Conservation (phyloP, 345 rosid species). For the Citrus sinensis region DVS_A1.0 CM039169.1:25885001-25885500, state of each 20-base stretch:
- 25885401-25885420: conserved; percentile 41
- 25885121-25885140: background rate
- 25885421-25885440: conserved; percentile 86
- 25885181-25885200: too few species aligned
- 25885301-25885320: background rate
- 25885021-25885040: background rate
- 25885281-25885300: background rate
- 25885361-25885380: background rate
- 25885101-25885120: background rate
- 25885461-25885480: conserved; percentile 54
- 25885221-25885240: too few species aligned
- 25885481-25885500: conserved; percentile 52
- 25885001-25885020: background rate
- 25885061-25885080: background rate
- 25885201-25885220: too few species aligned
- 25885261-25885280: background rate
- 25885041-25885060: background rate
- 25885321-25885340: background rate
- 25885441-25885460: conserved; percentile 94
- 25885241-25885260: too few species aligned
- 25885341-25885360: background rate
- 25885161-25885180: background rate
- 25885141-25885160: background rate
- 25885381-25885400: background rate
- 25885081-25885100: background rate